Evolutionary conservation across 2,329 filamentous ascomycete species (phyloP).

Genomic region (Talaromyces sp.): DNA sequence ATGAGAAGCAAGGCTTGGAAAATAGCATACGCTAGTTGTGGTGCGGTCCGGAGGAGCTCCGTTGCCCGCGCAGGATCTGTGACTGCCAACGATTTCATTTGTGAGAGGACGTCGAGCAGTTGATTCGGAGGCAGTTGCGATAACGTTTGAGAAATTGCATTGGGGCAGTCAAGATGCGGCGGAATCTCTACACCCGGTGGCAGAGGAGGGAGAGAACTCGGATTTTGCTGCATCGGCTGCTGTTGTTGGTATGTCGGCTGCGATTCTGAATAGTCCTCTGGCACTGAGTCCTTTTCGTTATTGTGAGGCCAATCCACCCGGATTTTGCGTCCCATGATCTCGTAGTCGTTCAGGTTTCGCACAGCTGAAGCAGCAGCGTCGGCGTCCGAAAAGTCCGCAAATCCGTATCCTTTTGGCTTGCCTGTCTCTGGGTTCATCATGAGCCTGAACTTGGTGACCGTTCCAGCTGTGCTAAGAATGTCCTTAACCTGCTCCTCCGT

Average conservation of each 20-base stretch:
- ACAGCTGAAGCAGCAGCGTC: slow-evolving; percentile 91
- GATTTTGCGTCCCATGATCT: slow-evolving; percentile 90
- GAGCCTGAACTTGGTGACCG: slow-evolving; percentile 84
- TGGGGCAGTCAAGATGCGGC: slow-evolving; percentile 74
- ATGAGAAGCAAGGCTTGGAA: slow-evolving; percentile 92
- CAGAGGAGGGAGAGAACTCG: slow-evolving; percentile 65
- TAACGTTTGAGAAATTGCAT: slow-evolving; percentile 88
- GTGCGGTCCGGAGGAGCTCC: slow-evolving; percentile 80
- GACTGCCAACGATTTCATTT: slow-evolving; percentile 88
- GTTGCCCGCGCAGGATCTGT: slow-evolving; percentile 77
- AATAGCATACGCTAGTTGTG: slow-evolving; percentile 88
- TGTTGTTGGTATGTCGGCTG: slow-evolving; percentile 28
- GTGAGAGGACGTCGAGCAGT: slow-evolving; percentile 84
- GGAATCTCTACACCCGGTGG: slow-evolving; percentile 81
- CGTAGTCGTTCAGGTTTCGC: slow-evolving; percentile 89
- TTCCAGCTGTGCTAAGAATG: slow-evolving; percentile 84
- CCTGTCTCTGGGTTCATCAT: slow-evolving; percentile 96
- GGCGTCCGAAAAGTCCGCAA: slow-evolving; percentile 89
- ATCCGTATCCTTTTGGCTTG: slow-evolving; percentile 92
- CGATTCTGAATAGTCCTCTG: slow-evolving; percentile 40
- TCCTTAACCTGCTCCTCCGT: slow-evolving; percentile 95
- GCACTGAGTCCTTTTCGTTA: slow-evolving; percentile 65
- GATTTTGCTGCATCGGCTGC: slow-evolving; percentile 33
- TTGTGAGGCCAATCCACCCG: slow-evolving; percentile 96
- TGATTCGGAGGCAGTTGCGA: slow-evolving; percentile 80